These are phyloP conservation scores for Tuber melanosporum DNA, from an alignment of 495 filamentous ascomycete species.

Conservation along the genomic window DNA sequence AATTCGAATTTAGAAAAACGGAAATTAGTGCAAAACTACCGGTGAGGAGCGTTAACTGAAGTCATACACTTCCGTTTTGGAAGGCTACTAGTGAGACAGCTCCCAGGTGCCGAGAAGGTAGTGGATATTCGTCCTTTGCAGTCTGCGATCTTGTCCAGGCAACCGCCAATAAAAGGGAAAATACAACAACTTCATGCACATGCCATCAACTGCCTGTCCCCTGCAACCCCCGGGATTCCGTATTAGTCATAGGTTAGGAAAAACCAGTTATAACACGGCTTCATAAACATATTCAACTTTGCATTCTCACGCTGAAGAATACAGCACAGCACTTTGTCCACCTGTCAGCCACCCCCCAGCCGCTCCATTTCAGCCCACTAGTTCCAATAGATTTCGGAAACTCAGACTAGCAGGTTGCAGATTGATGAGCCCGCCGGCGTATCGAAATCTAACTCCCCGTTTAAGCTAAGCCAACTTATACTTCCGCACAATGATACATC, in stretches of 20 bases:
- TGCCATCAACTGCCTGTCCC: not conserved
- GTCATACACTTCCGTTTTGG: not conserved
- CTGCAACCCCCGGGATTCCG: not conserved
- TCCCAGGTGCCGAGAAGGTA: not conserved
- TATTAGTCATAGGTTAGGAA: not conserved
- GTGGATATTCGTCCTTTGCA: not conserved
- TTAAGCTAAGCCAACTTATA: not conserved
- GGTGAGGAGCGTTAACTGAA: not conserved
- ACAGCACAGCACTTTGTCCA: not conserved
- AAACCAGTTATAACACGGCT: not conserved
- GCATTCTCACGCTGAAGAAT: not conserved
- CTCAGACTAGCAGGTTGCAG: not conserved
- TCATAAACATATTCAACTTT: not conserved
- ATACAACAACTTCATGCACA: not conserved
- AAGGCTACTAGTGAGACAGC: not conserved
- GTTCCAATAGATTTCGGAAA: not conserved
- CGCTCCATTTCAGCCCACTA: not conserved
- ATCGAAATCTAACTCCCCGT: not conserved
- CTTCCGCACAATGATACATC: not conserved
- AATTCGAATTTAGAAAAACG: not conserved
- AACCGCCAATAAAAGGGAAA: not conserved
- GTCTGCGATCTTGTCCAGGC: not conserved
- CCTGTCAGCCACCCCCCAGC: not conserved
- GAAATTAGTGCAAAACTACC: not conserved
- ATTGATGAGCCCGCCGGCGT: not conserved